Percentiles rank a stretch among this genome's conserved stretches.
These are phyloP conservation scores for Cryptosporidium canis DNA, from an alignment of 169 alveolate genomes.

Conservation along the genomic window DNA sequence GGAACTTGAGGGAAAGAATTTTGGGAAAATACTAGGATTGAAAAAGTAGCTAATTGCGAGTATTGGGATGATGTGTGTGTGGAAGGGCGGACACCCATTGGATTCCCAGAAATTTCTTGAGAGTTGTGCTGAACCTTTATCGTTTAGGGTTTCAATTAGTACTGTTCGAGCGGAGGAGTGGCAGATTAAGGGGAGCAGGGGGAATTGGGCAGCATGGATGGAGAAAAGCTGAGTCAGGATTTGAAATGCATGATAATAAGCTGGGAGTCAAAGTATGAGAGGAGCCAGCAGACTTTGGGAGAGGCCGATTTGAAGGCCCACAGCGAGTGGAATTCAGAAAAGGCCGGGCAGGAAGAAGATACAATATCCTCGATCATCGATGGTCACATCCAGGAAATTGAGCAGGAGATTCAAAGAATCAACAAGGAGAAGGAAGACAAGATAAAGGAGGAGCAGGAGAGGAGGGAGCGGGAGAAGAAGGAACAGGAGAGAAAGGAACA, in stretches of 20 bases:
- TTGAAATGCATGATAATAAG: slow-evolving; percentile 4
- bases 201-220: slow-evolving; percentile 26
- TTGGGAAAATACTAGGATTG: background rate
- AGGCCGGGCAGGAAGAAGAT: slow-evolving; percentile 21
- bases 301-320: background rate
- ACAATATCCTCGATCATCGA: slow-evolving; percentile 25
- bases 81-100: background rate
- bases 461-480: slow-evolving; percentile 18
- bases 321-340: background rate
- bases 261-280: slow-evolving; percentile 32
- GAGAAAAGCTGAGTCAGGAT: slow-evolving; percentile 42
- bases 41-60: background rate
- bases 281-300: background rate
- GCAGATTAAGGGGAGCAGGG: background rate
- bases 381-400: slow-evolving; percentile 16
- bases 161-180: background rate
- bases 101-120: background rate
- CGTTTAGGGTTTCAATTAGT: background rate
- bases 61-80: background rate
- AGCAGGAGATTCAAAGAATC: slow-evolving; percentile 17
- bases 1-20: background rate
- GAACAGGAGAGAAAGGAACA: background rate
- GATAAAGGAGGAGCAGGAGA: background rate
- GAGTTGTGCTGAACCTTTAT: background rate
- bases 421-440: background rate